These are phyloP conservation scores for Tetracladium maxilliforme DNA, from an alignment of 2,329 filamentous ascomycete genomes.

Conservation along the genomic window DNA sequence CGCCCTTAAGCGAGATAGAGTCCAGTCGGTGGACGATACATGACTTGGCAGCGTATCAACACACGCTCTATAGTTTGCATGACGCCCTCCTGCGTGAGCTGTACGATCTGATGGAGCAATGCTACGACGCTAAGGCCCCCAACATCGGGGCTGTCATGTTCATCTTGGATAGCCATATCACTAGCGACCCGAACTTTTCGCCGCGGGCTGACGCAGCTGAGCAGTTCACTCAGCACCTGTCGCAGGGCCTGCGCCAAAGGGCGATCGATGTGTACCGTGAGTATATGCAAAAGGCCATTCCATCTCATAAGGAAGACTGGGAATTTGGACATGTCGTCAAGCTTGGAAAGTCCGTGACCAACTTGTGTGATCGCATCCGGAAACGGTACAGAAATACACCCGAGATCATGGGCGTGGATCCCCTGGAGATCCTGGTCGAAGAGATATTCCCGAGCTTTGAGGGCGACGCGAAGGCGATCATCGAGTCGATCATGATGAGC, in stretches of 20 bases:
- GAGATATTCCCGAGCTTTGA: constrained; percentile 85
- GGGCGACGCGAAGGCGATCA: constrained; percentile 73
- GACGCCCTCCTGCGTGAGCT: constrained; percentile 76
- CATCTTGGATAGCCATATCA: constrained; percentile 69
- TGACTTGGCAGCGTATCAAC: constrained; percentile 58
- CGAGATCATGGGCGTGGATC: constrained; percentile 64
- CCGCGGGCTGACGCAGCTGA: constrained; percentile 54
- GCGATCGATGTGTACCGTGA: constrained; percentile 69
- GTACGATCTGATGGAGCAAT: constrained; percentile 74
- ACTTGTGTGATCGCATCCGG: constrained; percentile 74
- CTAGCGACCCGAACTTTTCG: constrained; percentile 61
- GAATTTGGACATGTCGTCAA: constrained; percentile 83
- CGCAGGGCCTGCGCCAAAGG: constrained; percentile 56
- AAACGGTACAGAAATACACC: constrained; percentile 85
- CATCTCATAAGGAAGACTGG: constrained; percentile 69
- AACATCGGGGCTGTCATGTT: constrained; percentile 65
- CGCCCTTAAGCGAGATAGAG: constrained; percentile 37
- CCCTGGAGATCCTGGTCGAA: constrained; percentile 57
- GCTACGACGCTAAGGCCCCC: constrained; percentile 79
- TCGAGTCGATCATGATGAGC: constrained; percentile 64
- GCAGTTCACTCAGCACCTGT: constrained; percentile 57
- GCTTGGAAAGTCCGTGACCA: constrained; percentile 73
- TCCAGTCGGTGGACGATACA: constrained; percentile 51
- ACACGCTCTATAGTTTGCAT: constrained; percentile 59
- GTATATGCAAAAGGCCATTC: constrained; percentile 67